These are phyloP conservation scores for Russula olivacea DNA, from an alignment of 768 basidiomycete species.

Conservation along the genomic window DNA sequence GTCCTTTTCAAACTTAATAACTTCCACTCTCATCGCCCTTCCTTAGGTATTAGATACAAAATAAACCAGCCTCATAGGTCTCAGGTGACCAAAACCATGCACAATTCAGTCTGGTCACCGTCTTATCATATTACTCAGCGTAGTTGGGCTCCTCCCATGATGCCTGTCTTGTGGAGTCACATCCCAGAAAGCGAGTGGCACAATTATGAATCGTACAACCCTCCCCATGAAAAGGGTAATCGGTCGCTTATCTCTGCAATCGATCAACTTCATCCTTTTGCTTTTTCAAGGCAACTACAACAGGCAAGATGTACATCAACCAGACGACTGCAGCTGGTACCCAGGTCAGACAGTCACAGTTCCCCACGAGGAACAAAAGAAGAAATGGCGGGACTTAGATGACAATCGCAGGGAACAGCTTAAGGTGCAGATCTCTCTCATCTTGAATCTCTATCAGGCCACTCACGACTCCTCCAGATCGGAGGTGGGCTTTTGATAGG, in stretches of 20 bases:
- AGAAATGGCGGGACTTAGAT: conserved; percentile 51
- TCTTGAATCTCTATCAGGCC: neutral
- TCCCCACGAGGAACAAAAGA: conserved; percentile 44
- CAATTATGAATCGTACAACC: conserved; percentile 11
- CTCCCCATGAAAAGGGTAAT: conserved; percentile 24
- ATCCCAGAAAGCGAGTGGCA: conserved; percentile 33
- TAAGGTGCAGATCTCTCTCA: conserved; percentile 36
- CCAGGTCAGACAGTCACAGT: conserved; percentile 31
- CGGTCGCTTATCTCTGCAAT: neutral
- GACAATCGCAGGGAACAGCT: conserved; percentile 53
- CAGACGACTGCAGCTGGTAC: conserved; percentile 27
- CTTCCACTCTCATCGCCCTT: neutral
- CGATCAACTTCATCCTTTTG: neutral
- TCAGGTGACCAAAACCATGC: conserved; percentile 40
- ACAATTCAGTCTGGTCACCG: neutral
- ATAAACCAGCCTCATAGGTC: conserved; percentile 68
- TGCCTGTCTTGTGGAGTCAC: conserved; percentile 65
- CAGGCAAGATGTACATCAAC: conserved; percentile 19
- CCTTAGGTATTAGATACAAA: conserved; percentile 52
- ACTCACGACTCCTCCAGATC: conserved; percentile 36
- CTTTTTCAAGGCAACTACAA: conserved; percentile 8
- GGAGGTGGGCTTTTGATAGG: conserved; percentile 60
- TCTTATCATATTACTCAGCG: conserved; percentile 33
- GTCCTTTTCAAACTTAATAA: conserved; percentile 10
- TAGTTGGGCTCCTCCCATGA: conserved; percentile 60